phyloP scores from a whole-genome alignment of 257 asterid genomes.

The Plectranthus barbatus region DNA sequence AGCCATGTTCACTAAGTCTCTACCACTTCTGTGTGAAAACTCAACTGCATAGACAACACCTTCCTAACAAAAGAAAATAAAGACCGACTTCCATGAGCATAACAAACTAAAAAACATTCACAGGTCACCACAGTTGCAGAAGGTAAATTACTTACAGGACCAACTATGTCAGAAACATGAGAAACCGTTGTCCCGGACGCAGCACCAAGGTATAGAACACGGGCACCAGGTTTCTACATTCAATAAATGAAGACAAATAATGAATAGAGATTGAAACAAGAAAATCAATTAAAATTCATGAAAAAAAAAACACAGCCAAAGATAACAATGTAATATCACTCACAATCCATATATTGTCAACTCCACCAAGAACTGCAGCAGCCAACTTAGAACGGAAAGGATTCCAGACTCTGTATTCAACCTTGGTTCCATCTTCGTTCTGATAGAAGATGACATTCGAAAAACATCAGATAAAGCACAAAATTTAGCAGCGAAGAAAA shows the following conservation, averaged over 20 bases:
- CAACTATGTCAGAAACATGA: constrained; percentile 82
- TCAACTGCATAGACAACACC: constrained; percentile 96
- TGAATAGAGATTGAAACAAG: background rate
- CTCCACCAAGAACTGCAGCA: constrained; percentile 91
- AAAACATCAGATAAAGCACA: background rate
- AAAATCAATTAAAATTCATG: background rate
- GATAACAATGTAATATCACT: no score
- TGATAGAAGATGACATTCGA: no score
- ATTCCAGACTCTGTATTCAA: constrained; percentile 92
- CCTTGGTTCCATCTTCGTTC: constrained; percentile 83
- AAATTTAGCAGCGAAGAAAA: background rate
- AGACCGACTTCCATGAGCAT: background rate
- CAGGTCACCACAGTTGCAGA: background rate
- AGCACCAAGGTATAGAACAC: constrained; percentile 55
- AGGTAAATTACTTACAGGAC: constrained; percentile 52
- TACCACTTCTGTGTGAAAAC: constrained; percentile 91
- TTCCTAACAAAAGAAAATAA: constrained; percentile 28
- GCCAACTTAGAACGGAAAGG: constrained; percentile 97
- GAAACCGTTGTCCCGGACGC: constrained; percentile 98
- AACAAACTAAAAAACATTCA: background rate
- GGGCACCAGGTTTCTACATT: constrained; percentile 40
- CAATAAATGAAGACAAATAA: background rate
- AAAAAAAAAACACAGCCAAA: no score
- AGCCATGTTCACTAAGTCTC: constrained; percentile 94
- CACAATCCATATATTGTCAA: constrained; percentile 92